phyloP scores from a whole-genome alignment of 768 basidiomycete species.

The Boletus reticulatus region DNA sequence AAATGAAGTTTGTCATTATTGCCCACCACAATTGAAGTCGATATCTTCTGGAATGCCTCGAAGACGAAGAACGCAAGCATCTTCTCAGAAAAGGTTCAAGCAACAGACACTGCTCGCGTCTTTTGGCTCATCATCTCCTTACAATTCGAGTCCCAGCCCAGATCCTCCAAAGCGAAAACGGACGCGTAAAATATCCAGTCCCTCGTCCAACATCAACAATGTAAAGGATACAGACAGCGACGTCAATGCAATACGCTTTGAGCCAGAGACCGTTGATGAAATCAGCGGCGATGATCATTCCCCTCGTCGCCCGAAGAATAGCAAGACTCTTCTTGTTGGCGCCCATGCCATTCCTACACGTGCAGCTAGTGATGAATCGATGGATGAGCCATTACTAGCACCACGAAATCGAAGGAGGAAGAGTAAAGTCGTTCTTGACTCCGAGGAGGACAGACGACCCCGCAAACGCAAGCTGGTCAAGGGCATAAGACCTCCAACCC shows the following conservation, averaged over 20 bases:
- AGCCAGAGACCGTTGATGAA: slow-evolving; percentile 28
- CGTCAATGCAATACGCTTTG: slow-evolving; percentile 52
- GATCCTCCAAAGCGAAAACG: slow-evolving; percentile 16
- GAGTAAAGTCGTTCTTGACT: slow-evolving; percentile 25
- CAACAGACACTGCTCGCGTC: slow-evolving; percentile 45
- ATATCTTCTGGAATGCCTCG: slow-evolving; percentile 2
- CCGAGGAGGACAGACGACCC: slow-evolving; percentile 36
- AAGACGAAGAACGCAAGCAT: slow-evolving; percentile 1
- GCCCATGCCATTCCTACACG: slow-evolving; percentile 12
- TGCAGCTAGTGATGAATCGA: slow-evolving; percentile 22
- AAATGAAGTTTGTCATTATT: too few relatives aligned
- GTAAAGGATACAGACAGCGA: slow-evolving; percentile 39
- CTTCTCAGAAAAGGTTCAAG: slow-evolving; percentile 29
- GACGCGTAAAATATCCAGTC: slow-evolving; percentile 6
- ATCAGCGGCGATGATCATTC: slow-evolving; percentile 25
- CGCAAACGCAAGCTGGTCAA: slow-evolving; percentile 42
- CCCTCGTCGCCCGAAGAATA: slow-evolving; percentile 25
- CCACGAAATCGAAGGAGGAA: slow-evolving; percentile 24
- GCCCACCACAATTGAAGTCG: neutral
- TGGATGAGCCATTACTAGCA: slow-evolving; percentile 14
- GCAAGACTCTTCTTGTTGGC: slow-evolving; percentile 9
- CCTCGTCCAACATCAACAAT: slow-evolving; percentile 10
- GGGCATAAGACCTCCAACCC: slow-evolving; percentile 41
- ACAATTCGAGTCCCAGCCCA: neutral
- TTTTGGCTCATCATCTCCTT: slow-evolving; percentile 30